Base-by-base conservation (phyloP, 108 stramenopile genomes). In the Nitzschia sp. region DNA sequence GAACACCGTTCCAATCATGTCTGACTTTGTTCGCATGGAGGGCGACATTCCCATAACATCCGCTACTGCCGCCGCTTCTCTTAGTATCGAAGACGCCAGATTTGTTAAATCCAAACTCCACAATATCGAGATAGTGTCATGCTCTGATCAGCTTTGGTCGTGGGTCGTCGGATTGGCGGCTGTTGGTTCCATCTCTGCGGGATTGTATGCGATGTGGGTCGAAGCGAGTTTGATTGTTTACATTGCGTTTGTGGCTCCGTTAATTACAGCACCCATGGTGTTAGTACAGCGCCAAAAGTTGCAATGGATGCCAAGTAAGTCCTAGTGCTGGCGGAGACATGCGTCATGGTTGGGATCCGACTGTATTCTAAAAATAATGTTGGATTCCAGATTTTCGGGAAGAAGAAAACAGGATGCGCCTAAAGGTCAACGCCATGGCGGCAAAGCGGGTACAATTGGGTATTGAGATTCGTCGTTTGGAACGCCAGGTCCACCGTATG, bases 221-320 rank as follows among this genome's bases (percentile, higher is more conserved):
- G 68, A 69, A 49, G 64, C 64, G 3, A 75, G 74, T 49, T 19
- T 65, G 13, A 19, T 69, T 57, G 58, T 51, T 9, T 59, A 38
- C 25, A 25, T 80, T 28, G 74, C 70, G 35, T 80, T 80, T 67
- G 31, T 49, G 49, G 56, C 75, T 57, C 79, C 79, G 17, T 47
- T 80, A 8, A n/a, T 75, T 0, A 59, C 59, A 15, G 73, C 30
- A 53, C 79, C 79, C 0, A 65, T 42, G 3, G 54, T 71, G 15
- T 49, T 80, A 46, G 48, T 65, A 3, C 69, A 80, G 57, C 69
- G 74, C 28, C 24, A 31, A 29, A 24, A 29, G 45, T 27, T 77
- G 0, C 72, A 77, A 29, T 71, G 70, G 60, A 11, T 77, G n/a
- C 76, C 76, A 25, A 70, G 66, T 67, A 55, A 54, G 66, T 67